Base-by-base conservation (phyloP, 2,329 filamentous ascomycete species). In the Chalara sp. region DNA sequence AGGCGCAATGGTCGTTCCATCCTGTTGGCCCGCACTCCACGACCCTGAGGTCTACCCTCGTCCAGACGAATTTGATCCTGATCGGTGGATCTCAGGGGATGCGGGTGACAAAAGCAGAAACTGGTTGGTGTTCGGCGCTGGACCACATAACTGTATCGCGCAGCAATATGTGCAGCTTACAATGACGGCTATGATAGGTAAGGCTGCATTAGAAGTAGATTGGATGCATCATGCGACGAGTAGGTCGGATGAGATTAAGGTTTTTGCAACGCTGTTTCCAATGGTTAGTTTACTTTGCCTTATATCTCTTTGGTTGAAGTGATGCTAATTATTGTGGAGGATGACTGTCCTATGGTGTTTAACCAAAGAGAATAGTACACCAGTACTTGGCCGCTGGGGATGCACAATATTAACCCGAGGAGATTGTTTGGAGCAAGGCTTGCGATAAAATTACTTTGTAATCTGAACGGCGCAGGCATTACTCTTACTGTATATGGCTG, bases 211-310 rank as follows among this genome's bases (percentile, higher is more conserved):
- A 49, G 72, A 77, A 50, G 51, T 78, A 1, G 71, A 78, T 46
- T 78, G 75, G 75, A 61, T 58, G 44, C 76, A 78, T 58, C 68
- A 76, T 59, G 67, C 75, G 4, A 79, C 76, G 1, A 58, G 60
- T 0, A 63, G 54, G 28, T 77, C 74, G 1, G 75, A 78, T 53
- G 71, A 77, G 59, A 78, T 78, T 32, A 64, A 93, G 75, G 91
- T 97, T 59, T 97, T 97, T 73, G 92, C 92, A 35, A 96, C 90
- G 21, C 92, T 97, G 61, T 97, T 97, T 78, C 92, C 92, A 49
- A 86, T 87, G 86, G 91, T 93, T 72, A 68, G 83, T 37, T 37
- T 4, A 8, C 35, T 4, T 37, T 37, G 21, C 21, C 21, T 37
- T 37, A n/a, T 37, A 37, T n/a, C n/a, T 37, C 35, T 37, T 8